Evolutionary conservation across 371 early-diverging fungal species (phyloP), one percentile per base, ranked within the genome.

Genomic region (Umbelopsis sp.): DNA sequence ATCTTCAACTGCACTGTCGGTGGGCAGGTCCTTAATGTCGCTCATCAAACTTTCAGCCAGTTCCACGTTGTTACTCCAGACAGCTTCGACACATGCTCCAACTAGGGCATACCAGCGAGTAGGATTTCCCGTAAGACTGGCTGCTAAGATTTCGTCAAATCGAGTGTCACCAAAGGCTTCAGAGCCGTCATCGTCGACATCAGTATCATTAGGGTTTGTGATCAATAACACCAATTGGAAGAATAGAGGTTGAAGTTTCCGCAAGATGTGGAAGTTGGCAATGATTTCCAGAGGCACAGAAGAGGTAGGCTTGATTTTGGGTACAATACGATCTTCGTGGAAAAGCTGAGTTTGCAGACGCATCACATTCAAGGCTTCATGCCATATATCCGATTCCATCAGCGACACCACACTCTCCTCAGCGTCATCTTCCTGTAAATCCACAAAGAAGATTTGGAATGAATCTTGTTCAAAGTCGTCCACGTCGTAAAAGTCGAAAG

Each of bases 391-490:
- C 8, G 29, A 44, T 11, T 32, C 4, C 9, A 35, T 24, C 14
- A 57, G 12, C 8, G 73, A 72, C 35, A 91, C 85, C 70, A 86
- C 87, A 72, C 92, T 92, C 48, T 87, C 82, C 66, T 83, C 80
- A 8, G 81, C 76, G 44, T 87, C 88, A 11, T 29, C 57, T 57
- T 57, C 37, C 4, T 57, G 35, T 16, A 16, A 35, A 35, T 57
- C 57, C 8, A 14, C 29, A 35, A 57, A 57, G 57, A 57, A 57
- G 9, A 57, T 57, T 11, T 57, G 18, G 57, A 57, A 57, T 8
- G 35, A 35, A 57, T 35, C 35, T 35, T 57, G 57, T 18, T 57
- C 50, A 48, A 38, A 44, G 20, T 65, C 66, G 20, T 77, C 78
- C 16, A 70, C 65, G 14, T 75, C 76, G 20, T 77, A 73, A 64